These are phyloP conservation scores for Dryas octopetala DNA, from an alignment of 306 rosid genomes.

Conservation along the genomic window DNA sequence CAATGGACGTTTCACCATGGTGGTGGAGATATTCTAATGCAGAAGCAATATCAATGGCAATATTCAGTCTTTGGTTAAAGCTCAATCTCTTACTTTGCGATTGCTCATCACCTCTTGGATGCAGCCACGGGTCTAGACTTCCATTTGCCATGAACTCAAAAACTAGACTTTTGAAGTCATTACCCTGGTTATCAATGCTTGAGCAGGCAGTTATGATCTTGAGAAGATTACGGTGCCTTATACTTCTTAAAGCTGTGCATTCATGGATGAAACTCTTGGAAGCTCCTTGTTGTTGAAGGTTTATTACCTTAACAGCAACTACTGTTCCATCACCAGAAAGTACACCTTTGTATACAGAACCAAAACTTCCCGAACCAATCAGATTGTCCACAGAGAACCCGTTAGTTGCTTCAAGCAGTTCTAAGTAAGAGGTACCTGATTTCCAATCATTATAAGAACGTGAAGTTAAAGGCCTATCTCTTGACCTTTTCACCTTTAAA, in stretches of 20 bases:
- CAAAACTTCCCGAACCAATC: constrained; percentile 39
- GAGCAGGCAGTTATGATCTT: constrained; percentile 39
- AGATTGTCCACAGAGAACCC: constrained; percentile 28
- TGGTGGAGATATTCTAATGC: no score
- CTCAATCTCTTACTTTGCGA: constrained; percentile 16
- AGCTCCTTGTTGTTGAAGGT: constrained; percentile 41
- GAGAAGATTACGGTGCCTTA: constrained; percentile 41
- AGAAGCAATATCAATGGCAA: constrained; percentile 31
- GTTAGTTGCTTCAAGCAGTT: background rate
- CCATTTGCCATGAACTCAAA: constrained; percentile 41
- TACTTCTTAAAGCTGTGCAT: constrained; percentile 30
- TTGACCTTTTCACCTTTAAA: background rate
- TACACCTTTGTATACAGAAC: constrained; percentile 39
- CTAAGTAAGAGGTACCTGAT: background rate
- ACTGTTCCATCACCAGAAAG: constrained; percentile 3
- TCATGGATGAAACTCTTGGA: constrained; percentile 38
- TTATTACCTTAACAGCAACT: constrained; percentile 40
- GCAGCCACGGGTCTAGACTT: constrained; percentile 30
- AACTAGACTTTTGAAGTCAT: constrained; percentile 39
- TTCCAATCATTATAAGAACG: background rate
- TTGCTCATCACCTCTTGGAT: constrained; percentile 1
- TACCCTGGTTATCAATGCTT: constrained; percentile 19
- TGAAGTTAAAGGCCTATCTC: background rate
- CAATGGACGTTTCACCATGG: no score
- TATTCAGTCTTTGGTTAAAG: constrained; percentile 27